Conservation (phyloP, 768 basidiomycete genomes). For the Lentinula boryana region DNA sequence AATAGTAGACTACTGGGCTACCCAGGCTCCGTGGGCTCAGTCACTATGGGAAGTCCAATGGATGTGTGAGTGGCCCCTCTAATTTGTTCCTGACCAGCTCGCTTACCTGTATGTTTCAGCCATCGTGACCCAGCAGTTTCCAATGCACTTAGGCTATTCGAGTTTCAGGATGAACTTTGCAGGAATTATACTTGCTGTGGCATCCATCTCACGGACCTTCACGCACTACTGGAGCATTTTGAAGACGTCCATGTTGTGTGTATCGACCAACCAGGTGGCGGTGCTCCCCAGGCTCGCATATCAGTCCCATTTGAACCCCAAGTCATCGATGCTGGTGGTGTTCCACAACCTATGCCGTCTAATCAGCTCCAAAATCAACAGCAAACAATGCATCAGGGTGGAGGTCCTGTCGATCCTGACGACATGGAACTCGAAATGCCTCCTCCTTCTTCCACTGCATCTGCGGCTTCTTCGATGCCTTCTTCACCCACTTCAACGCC, state of each 20-base stretch:
- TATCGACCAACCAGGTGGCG: constrained; percentile 36
- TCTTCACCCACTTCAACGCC: constrained; percentile 35
- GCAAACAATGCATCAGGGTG: constrained; percentile 7
- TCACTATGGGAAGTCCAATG: constrained; percentile 59
- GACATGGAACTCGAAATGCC: constrained; percentile 72
- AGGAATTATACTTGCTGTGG: constrained; percentile 92
- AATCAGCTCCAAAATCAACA: constrained; percentile 20
- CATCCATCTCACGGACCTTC: constrained; percentile 64
- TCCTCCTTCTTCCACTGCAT: constrained; percentile 24
- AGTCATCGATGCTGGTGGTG: constrained; percentile 14
- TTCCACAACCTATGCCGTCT: constrained; percentile 12
- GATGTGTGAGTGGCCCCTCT: constrained; percentile 56
- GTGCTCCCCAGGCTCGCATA: constrained; percentile 34
- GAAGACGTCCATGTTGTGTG: constrained; percentile 87
- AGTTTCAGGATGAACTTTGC: constrained; percentile 76
- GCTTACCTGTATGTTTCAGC: constrained; percentile 21
- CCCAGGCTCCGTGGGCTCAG: constrained; percentile 27
- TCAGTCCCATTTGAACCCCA: constrained; percentile 36
- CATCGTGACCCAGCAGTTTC: constrained; percentile 54
- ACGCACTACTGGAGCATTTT: constrained; percentile 87
- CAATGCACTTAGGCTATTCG: constrained; percentile 61
- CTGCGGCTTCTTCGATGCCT: constrained; percentile 29
- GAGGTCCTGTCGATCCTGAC: constrained; percentile 56
- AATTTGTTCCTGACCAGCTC: not conserved
- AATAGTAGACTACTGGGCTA: not conserved